Evolutionary conservation across 768 basidiomycete species (phyloP), one percentile per base, ranked within the genome.

Genomic region (Tricholoma furcatifolium): DNA sequence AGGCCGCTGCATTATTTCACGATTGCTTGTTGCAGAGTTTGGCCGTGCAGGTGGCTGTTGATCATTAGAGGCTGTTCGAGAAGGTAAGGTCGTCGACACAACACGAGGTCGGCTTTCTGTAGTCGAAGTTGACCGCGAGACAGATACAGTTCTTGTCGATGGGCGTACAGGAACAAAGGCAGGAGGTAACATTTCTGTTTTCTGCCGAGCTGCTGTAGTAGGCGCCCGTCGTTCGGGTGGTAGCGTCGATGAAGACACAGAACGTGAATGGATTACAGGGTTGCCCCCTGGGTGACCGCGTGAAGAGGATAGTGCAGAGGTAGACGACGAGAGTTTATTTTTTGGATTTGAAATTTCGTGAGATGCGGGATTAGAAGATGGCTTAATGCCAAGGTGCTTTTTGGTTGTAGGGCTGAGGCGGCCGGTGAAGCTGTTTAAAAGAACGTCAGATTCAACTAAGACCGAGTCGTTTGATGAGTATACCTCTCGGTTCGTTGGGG

Each of bases 371-470:
- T 51, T 49, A 8, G 47, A 14, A 23, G 64, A 20, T 8, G 39
- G 27, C 48, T 72, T 72, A 50, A 81, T 77, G 53, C 85, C 83
- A 3, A 93, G 78, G 62, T 90, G 90, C 67, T 88, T 91, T 60
- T 81, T 85, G 35, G 83, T 83, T 2, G 82, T 85, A 1, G 92
- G 91, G 6, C 87, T 84, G 11, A 94, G 74, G 12, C 89, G 89
- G 3, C 74, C 74, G 15, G 79, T 75, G 61, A 93, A 94, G 45
- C 91, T 93, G 5, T 34, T 11, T 43, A 61, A 53, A 43, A 50
- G 6, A 30, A 24, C 47, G 14, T 40, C 32, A n/a, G 32, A 14
- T 36, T 18, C 51, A 53, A 17, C 47, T 44, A 57, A 27, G 34
- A n/a, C 11, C 24, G 47, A 24, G 14, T 23, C 34, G 43, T 15